Conservation (phyloP, 345 rosid genomes). For the Acer campestre region DNA sequence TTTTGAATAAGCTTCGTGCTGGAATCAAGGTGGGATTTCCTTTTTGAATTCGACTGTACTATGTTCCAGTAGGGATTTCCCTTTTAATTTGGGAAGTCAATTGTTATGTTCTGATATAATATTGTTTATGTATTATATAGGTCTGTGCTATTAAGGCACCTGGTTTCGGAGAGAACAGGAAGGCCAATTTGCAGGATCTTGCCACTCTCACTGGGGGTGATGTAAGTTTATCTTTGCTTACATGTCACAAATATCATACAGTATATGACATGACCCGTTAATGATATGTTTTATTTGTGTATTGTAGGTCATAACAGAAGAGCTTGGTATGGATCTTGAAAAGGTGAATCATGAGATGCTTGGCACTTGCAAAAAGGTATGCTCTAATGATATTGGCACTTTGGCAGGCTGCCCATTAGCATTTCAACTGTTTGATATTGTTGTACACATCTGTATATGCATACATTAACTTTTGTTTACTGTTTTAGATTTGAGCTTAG, state of each 20-base stretch:
- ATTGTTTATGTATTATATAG: slow-evolving; percentile 32
- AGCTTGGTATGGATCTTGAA: slow-evolving; percentile 92
- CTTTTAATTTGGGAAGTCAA: background rate
- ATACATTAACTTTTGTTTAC: background rate
- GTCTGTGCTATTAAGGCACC: slow-evolving; percentile 97
- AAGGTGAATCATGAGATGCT: slow-evolving; percentile 82
- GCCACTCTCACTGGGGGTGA: slow-evolving; percentile 90
- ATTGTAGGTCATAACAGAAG: slow-evolving; percentile 84
- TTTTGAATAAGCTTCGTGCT: slow-evolving; percentile 93
- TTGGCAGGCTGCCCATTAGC: background rate
- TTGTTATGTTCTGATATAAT: slow-evolving; percentile 5
- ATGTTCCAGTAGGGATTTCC: background rate
- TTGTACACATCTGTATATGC: background rate
- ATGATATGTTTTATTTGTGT: background rate
- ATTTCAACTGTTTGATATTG: background rate
- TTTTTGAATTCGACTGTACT: background rate
- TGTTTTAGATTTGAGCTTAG: background rate
- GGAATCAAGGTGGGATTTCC: slow-evolving; percentile 76
- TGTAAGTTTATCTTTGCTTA: slow-evolving; percentile 40
- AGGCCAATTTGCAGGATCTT: slow-evolving; percentile 81
- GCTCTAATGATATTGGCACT: background rate
- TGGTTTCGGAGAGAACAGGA: slow-evolving; percentile 97
- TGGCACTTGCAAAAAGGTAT: slow-evolving; percentile 92
- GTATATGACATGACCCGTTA: background rate
- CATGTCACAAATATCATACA: background rate